Base-by-base conservation (phyloP, 192 early-diverging fungal species). In the Entomortierella chlamydospora region DNA sequence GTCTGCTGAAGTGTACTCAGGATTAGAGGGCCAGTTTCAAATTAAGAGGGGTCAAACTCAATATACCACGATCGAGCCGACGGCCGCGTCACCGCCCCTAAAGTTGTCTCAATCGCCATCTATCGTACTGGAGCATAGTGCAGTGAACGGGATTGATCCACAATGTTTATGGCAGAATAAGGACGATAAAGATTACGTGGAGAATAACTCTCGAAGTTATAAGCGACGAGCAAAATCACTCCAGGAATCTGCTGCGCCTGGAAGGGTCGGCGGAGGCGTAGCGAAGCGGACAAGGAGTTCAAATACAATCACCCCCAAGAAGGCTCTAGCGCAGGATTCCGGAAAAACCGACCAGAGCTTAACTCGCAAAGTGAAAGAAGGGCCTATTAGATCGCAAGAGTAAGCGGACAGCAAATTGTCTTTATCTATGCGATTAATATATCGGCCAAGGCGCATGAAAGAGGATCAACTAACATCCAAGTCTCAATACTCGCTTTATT, bases 271-370 rank as follows among this genome's bases (percentile, higher is more conserved):
- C 4, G 45, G 45, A 47, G 20, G 20, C 20, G 45, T 20, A 17
- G 45, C 45, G 20, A 62, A 62, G 29, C 61, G 47, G 12, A 51
- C 47, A 17, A 47, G 47, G 30, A 51, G 61, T 10, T 31, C 61
- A 15, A 62, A 34, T 62, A 37, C 22, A 10, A 37, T 25, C 5
- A 29, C 3, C 12, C 23, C 6, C 23, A 66, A 66, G 13, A 42
- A 57, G 41, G 2, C 26, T 54, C 42, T 45, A 15, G 53, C 20
- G 2, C 52, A 55, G 37, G 54, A 57, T 22, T 37, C 28, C 10
- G 23, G 26, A 45, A 39, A 56, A 22, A 29, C 17, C 4, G 11
- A 50, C 30, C n/a, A 37, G 15, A 20, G 17, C 25, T 41, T 41
- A 22, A 25, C 49, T 23, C 31, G 34, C 8, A 53, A 20, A 30